These are phyloP conservation scores for Teratosphaeria gauchensis DNA, from an alignment of 2,329 filamentous ascomycete species.

Conservation along the genomic window DNA sequence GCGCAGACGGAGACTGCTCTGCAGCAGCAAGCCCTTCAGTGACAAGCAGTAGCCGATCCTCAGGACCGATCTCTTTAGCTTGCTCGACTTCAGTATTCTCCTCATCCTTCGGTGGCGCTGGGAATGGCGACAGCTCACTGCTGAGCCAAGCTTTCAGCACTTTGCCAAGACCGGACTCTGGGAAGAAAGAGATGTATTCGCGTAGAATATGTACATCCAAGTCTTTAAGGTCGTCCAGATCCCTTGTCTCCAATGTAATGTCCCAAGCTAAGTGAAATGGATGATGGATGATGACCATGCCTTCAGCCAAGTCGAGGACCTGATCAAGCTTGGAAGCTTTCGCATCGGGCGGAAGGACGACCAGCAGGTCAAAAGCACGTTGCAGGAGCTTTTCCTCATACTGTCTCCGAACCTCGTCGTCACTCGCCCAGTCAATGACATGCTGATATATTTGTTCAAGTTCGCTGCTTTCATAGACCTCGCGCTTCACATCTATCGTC, in stretches of 20 bases:
- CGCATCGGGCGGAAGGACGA: conserved; percentile 55
- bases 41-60: conserved; percentile 75
- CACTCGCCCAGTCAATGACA: conserved; percentile 79
- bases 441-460: conserved; percentile 73
- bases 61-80: conserved; percentile 54
- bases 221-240: conserved; percentile 61
- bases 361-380: conserved; percentile 67
- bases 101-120: conserved; percentile 47
- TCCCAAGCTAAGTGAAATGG: conserved; percentile 86
- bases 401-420: conserved; percentile 72
- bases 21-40: conserved; percentile 44
- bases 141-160: conserved; percentile 73
- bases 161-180: conserved; percentile 70
- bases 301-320: conserved; percentile 67
- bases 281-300: conserved; percentile 95
- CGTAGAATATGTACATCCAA: conserved; percentile 70
- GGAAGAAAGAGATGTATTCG: conserved; percentile 76
- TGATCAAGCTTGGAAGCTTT: conserved; percentile 64
- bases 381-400: conserved; percentile 87
- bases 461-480: conserved; percentile 66
- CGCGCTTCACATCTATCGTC: conserved; percentile 74
- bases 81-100: conserved; percentile 41
- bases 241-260: conserved; percentile 80
- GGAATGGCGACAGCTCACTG: conserved; percentile 77
- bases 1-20: conserved; percentile 64